Evolutionary conservation across 2,329 filamentous ascomycete species (phyloP), one percentile per base, ranked within the genome.

Genomic region (Colletotrichum sojae): DNA sequence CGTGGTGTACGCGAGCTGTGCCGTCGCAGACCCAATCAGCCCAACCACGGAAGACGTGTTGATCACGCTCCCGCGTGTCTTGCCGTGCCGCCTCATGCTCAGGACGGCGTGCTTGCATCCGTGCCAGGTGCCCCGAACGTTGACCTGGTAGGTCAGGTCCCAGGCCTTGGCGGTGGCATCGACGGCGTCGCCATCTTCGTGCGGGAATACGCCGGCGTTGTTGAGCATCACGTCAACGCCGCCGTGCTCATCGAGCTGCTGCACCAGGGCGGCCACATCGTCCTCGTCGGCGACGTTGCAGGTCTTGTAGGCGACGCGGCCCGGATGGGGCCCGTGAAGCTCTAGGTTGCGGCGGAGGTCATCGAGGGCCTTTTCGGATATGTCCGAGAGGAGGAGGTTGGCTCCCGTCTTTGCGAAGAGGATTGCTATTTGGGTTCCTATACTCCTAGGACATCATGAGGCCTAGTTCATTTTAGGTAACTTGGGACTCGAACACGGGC

Each of bases 171-270:
- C 20, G 0, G 63, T 48, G 3, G 60, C 45, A 8, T 60, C 63
- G 4, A 93, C 83, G 18, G 91, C 91, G 76, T 90, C 86, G 4
- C 82, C 85, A 72, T 90, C 88, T 67, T 91, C 84, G 22, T 85
- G 86, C 77, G 94, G 91, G 91, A 94, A 94, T 74, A 94, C 94
- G 16, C 92, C 92, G 16, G 92, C 92, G 75, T 94, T 94, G 84
- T 94, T 94, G 86, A 94, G 94, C 74, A 94, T 90, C 75, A 94
- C 85, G 74, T 94, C 92, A 1, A 91, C 79, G 46, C 92, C 92
- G 71, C 91, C 92, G 89, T 90, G 92, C 25, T 85, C 79, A 75
- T 94, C 91, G 39, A 92, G 80, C 16, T 86, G 82, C 55, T 88
- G 87, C 31, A 94, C 83, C 71, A 89, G 85, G 16, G 86, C 85